Percentiles rank a stretch among this genome's conserved stretches.
Conservation (phyloP, 2,329 filamentous ascomycete species). For the Grosmannia serpens region DNA sequence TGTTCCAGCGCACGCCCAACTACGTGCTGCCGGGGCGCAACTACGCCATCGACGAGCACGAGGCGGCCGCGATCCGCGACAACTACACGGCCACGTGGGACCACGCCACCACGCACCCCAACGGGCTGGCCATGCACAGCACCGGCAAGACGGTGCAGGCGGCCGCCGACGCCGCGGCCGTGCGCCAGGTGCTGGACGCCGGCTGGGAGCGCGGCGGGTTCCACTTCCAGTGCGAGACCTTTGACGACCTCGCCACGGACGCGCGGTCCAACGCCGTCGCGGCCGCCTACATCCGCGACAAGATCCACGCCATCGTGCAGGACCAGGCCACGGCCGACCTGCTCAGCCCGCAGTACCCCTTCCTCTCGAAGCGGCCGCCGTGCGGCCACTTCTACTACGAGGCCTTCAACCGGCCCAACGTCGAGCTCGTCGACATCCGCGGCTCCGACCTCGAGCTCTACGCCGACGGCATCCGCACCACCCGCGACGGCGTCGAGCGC, state of each 20-base stretch:
- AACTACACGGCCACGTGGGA: conserved; percentile 4
- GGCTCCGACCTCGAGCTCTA: conserved; percentile 28
- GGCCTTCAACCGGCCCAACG: conserved; percentile 31
- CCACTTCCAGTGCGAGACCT: conserved; percentile 5
- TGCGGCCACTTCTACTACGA: conserved; percentile 39
- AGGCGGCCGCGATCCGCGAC: neutral
- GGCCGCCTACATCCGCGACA: conserved; percentile 19
- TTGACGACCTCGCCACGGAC: conserved; percentile 17
- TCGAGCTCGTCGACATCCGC: conserved; percentile 33
- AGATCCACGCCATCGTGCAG: conserved; percentile 23
- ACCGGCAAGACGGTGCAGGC: neutral
- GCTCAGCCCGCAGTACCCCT: conserved; percentile 29
- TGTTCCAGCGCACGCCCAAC: conserved; percentile 67
- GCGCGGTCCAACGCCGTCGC: conserved; percentile 18
- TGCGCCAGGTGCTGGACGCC: conserved; percentile 4
- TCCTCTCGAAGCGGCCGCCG: conserved; percentile 31
- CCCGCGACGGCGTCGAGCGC: conserved; percentile 21
- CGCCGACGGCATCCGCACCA: conserved; percentile 23
- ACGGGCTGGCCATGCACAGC: conserved; percentile 4
- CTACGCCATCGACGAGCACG: conserved; percentile 1
- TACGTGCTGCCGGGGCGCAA: conserved; percentile 43
- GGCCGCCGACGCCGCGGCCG: neutral
- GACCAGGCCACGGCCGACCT: conserved; percentile 23
- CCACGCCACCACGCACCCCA: neutral
- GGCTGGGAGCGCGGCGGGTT: conserved; percentile 7